Evolutionary conservation across 2,329 filamentous ascomycete genomes (phyloP), one percentile per base, ranked within the genome.

Genomic region (Bertia moriformis): DNA sequence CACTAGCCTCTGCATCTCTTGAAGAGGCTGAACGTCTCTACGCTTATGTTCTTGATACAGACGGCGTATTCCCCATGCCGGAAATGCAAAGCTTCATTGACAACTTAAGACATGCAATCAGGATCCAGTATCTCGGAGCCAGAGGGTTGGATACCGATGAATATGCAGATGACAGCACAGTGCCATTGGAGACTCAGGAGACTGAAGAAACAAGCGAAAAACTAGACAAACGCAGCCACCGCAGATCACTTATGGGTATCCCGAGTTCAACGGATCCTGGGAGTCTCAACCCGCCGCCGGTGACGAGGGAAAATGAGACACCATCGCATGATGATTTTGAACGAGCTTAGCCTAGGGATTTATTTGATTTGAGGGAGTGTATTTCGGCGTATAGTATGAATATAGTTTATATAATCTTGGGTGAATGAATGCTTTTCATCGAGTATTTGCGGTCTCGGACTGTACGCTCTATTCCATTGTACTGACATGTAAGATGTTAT

Each of bases 1-100:
- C 64, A 2, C 66, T 76, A 44, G 73, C 74, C 2, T 71, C 73
- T 29, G 60, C 64, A 35, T 70, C 66, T 42, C 59, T 81, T 1
- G 63, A 69, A 36, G 61, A 66, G 17, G 32, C 32, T 15, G 32
- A 35, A 15, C 32, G 32, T 7, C 32, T 35, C 10, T 35, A 35
- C 32, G 32, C 32, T 10, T 7, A 35, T 15, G 32, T 35, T 7
- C 32, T 35, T 35, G 32, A 35, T 15, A 10, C 12, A 7, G 32
- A 35, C 15, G 32, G 32, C 7, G 32, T 35, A 35, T 35, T 35
- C 15, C 32, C 32, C 32, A 35, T 35, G 32, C 32, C 32, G 15
- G 32, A 35, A 15, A 35, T 35, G 32, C 32, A 35, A 17, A 14
- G 12, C 32, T 35, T 35, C 15, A 15, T 35, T 35, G 32, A 35